A percentile compares a stretch with the other conserved stretches of the same genome.
phyloP scores from a whole-genome alignment of 345 rosid genomes.

The Eucalyptus leucophloia region DNA sequence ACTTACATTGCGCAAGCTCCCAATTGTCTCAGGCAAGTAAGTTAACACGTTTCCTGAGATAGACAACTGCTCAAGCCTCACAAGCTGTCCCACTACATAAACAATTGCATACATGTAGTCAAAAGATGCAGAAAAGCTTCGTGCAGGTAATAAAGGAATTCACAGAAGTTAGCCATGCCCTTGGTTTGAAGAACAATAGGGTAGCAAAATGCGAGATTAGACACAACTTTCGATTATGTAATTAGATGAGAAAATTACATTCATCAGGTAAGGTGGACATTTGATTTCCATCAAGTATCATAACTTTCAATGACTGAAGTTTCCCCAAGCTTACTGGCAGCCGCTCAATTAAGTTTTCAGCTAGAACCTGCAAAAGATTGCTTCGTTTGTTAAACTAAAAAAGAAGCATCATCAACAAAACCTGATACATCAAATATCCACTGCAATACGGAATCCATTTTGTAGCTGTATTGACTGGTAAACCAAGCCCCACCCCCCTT shows the following conservation, averaged over 20 bases:
- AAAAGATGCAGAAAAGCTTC: not conserved
- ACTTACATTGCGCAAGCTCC: slow-evolving; percentile 93
- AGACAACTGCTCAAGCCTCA: slow-evolving; percentile 78
- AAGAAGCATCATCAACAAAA: not conserved
- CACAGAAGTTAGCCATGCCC: not conserved
- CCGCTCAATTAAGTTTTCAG: slow-evolving; percentile 53
- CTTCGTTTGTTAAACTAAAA: not conserved
- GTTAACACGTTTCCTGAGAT: slow-evolving; percentile 60
- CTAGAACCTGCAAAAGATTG: slow-evolving; percentile 42
- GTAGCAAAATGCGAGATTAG: not conserved
- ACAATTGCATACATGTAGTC: not conserved
- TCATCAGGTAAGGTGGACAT: slow-evolving; percentile 83
- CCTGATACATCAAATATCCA: not conserved
- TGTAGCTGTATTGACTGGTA: not conserved
- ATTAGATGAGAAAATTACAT: slow-evolving; percentile 45
- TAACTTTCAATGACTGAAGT: slow-evolving; percentile 72
- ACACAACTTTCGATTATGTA: not conserved
- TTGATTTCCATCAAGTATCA: slow-evolving; percentile 81
- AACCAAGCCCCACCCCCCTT: not conserved
- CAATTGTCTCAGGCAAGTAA: slow-evolving; percentile 82
- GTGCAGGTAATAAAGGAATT: not conserved
- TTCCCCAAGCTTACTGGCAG: slow-evolving; percentile 80
- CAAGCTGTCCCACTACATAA: slow-evolving; percentile 81
- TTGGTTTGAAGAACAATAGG: not conserved
- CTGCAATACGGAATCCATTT: not conserved